phyloP scores from a whole-genome alignment of 2,329 filamentous ascomycete species.

The Metarhizium humberi region DNA sequence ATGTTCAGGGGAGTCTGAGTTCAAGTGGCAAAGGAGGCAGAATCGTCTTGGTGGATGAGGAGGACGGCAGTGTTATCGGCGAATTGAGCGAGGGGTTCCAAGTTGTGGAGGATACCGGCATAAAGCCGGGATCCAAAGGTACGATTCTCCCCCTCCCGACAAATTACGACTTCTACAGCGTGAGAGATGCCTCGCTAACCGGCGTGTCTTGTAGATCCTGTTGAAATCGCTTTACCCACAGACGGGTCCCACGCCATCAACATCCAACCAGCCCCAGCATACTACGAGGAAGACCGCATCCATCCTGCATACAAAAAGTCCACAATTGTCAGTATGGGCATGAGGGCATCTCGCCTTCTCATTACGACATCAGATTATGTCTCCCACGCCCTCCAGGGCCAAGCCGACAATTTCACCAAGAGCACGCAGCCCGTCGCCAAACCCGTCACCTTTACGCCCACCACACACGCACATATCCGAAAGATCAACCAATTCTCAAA shows the following conservation, averaged over 20 bases:
- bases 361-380: constrained; percentile 79
- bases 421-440: constrained; percentile 69
- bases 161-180: neutral
- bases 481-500: constrained; percentile 83
- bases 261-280: constrained; percentile 56
- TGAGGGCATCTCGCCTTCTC: constrained; percentile 80
- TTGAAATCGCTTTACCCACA: constrained; percentile 65
- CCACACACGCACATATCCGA: constrained; percentile 76
- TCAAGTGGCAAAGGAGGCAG: constrained; percentile 51
- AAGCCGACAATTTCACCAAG: constrained; percentile 72
- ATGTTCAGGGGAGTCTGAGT: constrained; percentile 55
- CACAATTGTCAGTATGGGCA: constrained; percentile 75
- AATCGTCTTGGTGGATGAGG: constrained; percentile 90
- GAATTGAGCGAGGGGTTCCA: constrained; percentile 78
- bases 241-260: constrained; percentile 56
- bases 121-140: constrained; percentile 91
- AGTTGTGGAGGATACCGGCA: constrained; percentile 63
- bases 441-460: constrained; percentile 78
- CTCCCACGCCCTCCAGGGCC: constrained; percentile 64
- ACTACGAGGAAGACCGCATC: constrained; percentile 47
- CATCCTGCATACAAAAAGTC: constrained; percentile 92
- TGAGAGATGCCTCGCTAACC: neutral
- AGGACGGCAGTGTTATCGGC: constrained; percentile 90
- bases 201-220: constrained; percentile 47
- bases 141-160: constrained; percentile 8